Percentiles rank a stretch among this genome's conserved stretches.
Evolutionary conservation across 257 asterid species (phyloP).

Genomic region (Petunia secreta): DNA sequence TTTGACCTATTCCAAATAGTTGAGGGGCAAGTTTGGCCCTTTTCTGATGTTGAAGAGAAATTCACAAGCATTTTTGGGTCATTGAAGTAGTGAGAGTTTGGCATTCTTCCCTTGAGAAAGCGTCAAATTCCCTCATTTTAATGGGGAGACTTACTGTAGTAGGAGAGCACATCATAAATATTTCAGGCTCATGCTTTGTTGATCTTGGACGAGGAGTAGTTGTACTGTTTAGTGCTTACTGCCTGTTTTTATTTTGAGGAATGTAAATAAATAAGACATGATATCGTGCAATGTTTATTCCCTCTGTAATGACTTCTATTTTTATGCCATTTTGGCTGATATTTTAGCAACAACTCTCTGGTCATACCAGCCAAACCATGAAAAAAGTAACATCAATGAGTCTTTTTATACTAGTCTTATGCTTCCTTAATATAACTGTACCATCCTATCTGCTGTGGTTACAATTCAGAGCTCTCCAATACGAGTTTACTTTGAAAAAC

Average conservation of each 20-base stretch:
- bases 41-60: not conserved
- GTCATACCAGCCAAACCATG: not conserved
- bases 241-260: slow-evolving; percentile 34
- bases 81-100: slow-evolving; percentile 36
- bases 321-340: slow-evolving; percentile 26
- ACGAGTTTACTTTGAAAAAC: not conserved
- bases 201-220: not conserved
- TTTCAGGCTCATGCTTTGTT: not conserved
- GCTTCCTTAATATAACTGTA: slow-evolving; percentile 5
- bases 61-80: slow-evolving; percentile 30
- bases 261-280: slow-evolving; percentile 31
- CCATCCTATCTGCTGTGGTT: not conserved
- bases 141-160: not conserved
- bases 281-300: slow-evolving; percentile 23
- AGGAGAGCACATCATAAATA: not conserved
- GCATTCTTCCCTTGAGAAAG: slow-evolving; percentile 34
- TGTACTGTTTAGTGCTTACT: slow-evolving; percentile 25
- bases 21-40: too few species aligned
- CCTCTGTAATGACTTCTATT: slow-evolving; percentile 27
- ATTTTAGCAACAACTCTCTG: slow-evolving; percentile 27
- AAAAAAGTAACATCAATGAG: not conserved
- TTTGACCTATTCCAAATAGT: too few species aligned
- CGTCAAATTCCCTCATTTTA: not conserved
- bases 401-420: not conserved
- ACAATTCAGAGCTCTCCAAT: not conserved